Percentiles rank a stretch among this genome's conserved stretches.
phyloP scores from a whole-genome alignment of 2,329 filamentous ascomycete genomes.

The Pseudogymnoascus sp. region DNA sequence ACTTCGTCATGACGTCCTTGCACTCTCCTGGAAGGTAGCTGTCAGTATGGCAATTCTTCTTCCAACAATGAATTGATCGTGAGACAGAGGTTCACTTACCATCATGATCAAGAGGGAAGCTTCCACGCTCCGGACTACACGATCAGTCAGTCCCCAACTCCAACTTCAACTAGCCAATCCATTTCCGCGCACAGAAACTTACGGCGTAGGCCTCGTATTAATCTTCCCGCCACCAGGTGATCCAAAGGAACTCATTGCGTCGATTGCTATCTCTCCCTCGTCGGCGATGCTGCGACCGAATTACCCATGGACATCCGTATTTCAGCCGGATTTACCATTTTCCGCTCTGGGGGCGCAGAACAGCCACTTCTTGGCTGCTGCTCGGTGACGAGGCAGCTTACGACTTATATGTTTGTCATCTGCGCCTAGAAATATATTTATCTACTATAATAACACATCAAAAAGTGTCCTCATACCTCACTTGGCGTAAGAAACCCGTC shows the following conservation, averaged over 20 bases:
- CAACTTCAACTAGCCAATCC: neutral
- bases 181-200: conserved; percentile 30
- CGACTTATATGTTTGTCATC: neutral
- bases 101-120: conserved; percentile 94
- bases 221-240: conserved; percentile 59
- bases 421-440: neutral
- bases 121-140: conserved; percentile 75
- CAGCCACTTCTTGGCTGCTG: neutral
- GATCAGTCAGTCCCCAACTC: neutral
- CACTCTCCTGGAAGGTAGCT: conserved; percentile 63
- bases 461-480: neutral
- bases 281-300: neutral
- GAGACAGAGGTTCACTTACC: conserved; percentile 38
- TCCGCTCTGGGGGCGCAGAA: neutral
- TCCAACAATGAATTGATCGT: conserved; percentile 7
- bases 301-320: conserved; percentile 4
- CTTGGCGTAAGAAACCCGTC: neutral
- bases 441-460: neutral
- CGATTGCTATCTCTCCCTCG: neutral
- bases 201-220: conserved; percentile 63
- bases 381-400: neutral
- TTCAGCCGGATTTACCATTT: neutral
- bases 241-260: conserved; percentile 57
- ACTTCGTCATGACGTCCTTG: conserved; percentile 77
- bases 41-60: conserved; percentile 13